These are phyloP conservation scores for Phytophthora europaea DNA, from an alignment of 352 stramenopile genomes.

Conservation along the genomic window DNA sequence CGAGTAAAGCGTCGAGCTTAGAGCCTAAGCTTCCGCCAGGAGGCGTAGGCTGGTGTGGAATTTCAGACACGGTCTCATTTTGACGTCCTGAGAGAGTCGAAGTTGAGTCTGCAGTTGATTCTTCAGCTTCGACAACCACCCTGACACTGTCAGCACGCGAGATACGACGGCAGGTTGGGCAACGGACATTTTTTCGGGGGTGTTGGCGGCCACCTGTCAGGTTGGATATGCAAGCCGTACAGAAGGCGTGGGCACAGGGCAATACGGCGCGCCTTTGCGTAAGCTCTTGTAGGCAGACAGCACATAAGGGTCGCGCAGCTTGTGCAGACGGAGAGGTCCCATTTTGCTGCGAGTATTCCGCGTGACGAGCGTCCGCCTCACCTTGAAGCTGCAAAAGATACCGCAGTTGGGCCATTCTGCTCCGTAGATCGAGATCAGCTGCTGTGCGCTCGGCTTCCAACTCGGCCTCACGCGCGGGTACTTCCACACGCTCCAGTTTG, in stretches of 20 bases:
- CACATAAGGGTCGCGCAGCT: constrained; percentile 50
- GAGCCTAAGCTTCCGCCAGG: constrained; percentile 61
- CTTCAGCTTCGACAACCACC: constrained; percentile 30
- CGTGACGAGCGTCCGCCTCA: constrained; percentile 16
- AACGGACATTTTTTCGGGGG: constrained; percentile 45
- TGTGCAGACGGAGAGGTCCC: not conserved
- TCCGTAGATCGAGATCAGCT: constrained; percentile 53
- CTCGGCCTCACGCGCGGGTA: constrained; percentile 46
- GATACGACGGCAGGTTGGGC: constrained; percentile 68
- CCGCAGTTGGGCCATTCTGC: constrained; percentile 65
- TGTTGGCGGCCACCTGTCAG: constrained; percentile 39
- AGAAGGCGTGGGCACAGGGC: constrained; percentile 90
- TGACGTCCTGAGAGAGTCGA: constrained; percentile 11
- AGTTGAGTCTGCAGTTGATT: constrained; percentile 1
- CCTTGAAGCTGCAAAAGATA: constrained; percentile 69
- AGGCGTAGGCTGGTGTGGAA: not conserved
- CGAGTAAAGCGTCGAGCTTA: constrained; percentile 77
- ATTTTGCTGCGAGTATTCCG: not conserved
- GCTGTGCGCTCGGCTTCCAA: constrained; percentile 60
- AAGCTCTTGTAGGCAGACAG: constrained; percentile 86
- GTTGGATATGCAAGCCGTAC: constrained; percentile 52
- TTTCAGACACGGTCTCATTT: not conserved
- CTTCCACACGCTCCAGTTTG: constrained; percentile 59
- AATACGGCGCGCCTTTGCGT: constrained; percentile 75
- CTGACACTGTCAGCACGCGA: constrained; percentile 33